Conservation (phyloP, 2,329 filamentous ascomycete species). For the Meredithiella fracta region DNA sequence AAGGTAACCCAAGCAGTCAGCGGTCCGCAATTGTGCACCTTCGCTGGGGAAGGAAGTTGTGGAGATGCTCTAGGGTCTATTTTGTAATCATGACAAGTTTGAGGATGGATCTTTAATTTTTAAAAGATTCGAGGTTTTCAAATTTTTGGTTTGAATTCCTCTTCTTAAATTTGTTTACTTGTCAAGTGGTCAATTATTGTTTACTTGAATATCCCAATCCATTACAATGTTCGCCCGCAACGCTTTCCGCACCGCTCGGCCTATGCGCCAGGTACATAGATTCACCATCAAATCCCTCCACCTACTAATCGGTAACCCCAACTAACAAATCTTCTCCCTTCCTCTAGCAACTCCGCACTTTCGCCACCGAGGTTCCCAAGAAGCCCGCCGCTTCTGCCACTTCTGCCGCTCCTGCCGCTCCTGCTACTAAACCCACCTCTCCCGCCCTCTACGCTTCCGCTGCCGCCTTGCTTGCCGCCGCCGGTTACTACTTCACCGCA, state of each 20-base stretch:
- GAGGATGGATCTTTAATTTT: neutral
- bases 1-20: neutral
- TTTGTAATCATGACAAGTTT: neutral
- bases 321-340: slow-evolving; percentile 17
- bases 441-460: slow-evolving; percentile 43
- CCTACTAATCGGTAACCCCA: neutral
- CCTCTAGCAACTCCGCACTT: slow-evolving; percentile 37
- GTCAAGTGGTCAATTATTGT: slow-evolving; percentile 4
- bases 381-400: slow-evolving; percentile 31
- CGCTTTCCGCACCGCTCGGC: slow-evolving; percentile 45
- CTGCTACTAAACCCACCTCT: slow-evolving; percentile 35
- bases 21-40: neutral
- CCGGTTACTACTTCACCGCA: slow-evolving; percentile 41
- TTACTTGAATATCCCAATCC: neutral
- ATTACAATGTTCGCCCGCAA: slow-evolving; percentile 51
- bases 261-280: slow-evolving; percentile 44
- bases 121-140: neutral
- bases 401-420: too few species aligned
- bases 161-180: neutral
- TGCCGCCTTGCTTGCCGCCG: slow-evolving; percentile 41
- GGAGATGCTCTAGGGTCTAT: neutral
- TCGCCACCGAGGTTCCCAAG: slow-evolving; percentile 39
- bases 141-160: neutral
- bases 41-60: neutral
- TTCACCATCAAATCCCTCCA: neutral